Evolutionary conservation across 2,329 filamentous ascomycete genomes (phyloP).

Genomic region (Cladosporium colombiae): DNA sequence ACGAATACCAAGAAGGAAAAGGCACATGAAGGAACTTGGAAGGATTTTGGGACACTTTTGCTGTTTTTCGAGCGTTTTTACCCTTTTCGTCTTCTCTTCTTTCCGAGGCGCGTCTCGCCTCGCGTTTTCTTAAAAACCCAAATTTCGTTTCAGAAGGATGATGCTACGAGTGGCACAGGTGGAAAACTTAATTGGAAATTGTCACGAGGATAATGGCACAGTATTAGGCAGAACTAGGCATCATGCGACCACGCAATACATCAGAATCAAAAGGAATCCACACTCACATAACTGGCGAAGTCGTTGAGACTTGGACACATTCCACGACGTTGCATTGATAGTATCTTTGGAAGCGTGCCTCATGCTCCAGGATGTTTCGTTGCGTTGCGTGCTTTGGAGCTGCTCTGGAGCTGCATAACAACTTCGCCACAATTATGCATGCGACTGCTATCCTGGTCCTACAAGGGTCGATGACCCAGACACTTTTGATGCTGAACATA

Average conservation of each 20-base stretch:
- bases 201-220: slow-evolving; percentile 3
- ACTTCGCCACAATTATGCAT: neutral
- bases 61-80: slow-evolving; percentile 17
- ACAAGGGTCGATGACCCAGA: neutral
- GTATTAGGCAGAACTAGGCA: neutral
- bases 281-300: neutral
- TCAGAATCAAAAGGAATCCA: slow-evolving; percentile 13
- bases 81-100: slow-evolving; percentile 14
- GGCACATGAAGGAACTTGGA: slow-evolving; percentile 11
- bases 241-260: slow-evolving; percentile 11
- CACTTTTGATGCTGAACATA: neutral
- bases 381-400: too few species aligned
- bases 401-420: neutral
- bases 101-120: slow-evolving; percentile 5
- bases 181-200: neutral
- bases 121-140: neutral
- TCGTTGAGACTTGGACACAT: neutral
- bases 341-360: too few species aligned
- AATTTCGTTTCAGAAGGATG: neutral
- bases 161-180: neutral
- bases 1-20: slow-evolving; percentile 15
- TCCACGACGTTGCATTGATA: too few species aligned
- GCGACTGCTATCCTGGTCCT: neutral
- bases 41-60: slow-evolving; percentile 14
- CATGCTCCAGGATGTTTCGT: too few species aligned